phyloP scores from a whole-genome alignment of 176 grass and related monocot species.

The Carex parvula region DNA sequence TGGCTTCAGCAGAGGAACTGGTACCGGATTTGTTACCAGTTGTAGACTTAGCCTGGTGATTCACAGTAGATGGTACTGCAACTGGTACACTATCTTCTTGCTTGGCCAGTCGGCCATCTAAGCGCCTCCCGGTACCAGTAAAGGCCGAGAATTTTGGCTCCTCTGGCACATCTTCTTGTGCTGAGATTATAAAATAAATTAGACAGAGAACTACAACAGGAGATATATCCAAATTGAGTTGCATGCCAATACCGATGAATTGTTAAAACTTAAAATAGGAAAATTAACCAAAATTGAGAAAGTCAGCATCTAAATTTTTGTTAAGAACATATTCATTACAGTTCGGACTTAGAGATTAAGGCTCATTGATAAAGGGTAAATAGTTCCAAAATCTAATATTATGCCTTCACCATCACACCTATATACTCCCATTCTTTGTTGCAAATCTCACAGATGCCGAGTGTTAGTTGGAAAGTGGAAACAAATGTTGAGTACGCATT shows the following conservation, averaged over 20 bases:
- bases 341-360: not conserved
- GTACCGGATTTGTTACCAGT: slow-evolving; percentile 23
- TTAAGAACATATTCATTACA: not conserved
- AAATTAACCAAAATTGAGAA: too few species aligned
- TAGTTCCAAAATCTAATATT: not conserved
- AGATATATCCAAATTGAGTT: not conserved
- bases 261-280: not conserved
- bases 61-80: slow-evolving; percentile 36
- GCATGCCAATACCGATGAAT: not conserved
- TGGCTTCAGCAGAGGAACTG: slow-evolving; percentile 33
- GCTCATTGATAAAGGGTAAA: not conserved
- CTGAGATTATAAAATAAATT: slow-evolving; percentile 22
- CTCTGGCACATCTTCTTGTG: slow-evolving; percentile 42
- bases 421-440: not conserved
- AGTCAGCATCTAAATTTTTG: not conserved
- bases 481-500: not conserved
- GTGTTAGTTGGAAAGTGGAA: not conserved
- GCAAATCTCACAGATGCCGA: not conserved
- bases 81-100: slow-evolving; percentile 27
- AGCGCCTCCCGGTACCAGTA: slow-evolving; percentile 63
- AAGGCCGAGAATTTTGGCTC: slow-evolving; percentile 76
- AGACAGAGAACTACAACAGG: not conserved
- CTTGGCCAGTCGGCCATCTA: slow-evolving; percentile 71
- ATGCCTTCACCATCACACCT: not conserved
- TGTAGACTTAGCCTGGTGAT: slow-evolving; percentile 42